Evolutionary conservation across 2,329 filamentous ascomycete genomes (phyloP), one percentile per base, ranked within the genome.

Genomic region (Colletotrichum eleusines): DNA sequence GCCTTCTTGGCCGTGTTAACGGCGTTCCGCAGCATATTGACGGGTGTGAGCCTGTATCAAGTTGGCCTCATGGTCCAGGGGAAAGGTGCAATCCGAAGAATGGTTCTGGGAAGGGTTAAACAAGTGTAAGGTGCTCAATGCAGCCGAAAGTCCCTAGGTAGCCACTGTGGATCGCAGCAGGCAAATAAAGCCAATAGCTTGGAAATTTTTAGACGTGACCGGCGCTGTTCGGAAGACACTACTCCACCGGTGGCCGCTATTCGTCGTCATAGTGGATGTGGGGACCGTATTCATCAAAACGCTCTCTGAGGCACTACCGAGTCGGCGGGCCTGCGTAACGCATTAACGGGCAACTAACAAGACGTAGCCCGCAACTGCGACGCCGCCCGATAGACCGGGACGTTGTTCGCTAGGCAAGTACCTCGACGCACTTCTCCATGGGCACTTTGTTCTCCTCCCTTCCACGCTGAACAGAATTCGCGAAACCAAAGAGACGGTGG

Each of bases 1-100:
- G 93, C 92, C 75, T 84, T 88, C 76, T 84, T 85, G 61, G 86
- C 84, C 63, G 84, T 82, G 54, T 80, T 84, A 70, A 81, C 80
- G 50, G 80, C 81, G 73, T 85, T 87, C 73, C 86, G 85, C 75
- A 88, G 79, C 87, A 89, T 89, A 68, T 68, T 80, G 50, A 31
- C 38, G 3, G 35, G 40, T 31, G 6, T 54, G 16, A 9, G 9
- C 20, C 42, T n/a, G 35, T 31, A 28, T 62, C 33, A 63, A 38
- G 28, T n/a, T 31, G 20, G 23, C 38, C 48, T 54, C 60, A 54
- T 63, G 31, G 23, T 63, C 60, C 23, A n/a, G 33, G 42, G 23
- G 18, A 18, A 18, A 26, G n/a, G 20, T 35, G 40, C 14, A 31
- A n/a, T 54, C 20, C 57, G 31, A 53, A 53, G 60, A 53, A 59